These are phyloP conservation scores for Curvularia lunata DNA, from an alignment of 2,329 filamentous ascomycete species.

Conservation along the genomic window DNA sequence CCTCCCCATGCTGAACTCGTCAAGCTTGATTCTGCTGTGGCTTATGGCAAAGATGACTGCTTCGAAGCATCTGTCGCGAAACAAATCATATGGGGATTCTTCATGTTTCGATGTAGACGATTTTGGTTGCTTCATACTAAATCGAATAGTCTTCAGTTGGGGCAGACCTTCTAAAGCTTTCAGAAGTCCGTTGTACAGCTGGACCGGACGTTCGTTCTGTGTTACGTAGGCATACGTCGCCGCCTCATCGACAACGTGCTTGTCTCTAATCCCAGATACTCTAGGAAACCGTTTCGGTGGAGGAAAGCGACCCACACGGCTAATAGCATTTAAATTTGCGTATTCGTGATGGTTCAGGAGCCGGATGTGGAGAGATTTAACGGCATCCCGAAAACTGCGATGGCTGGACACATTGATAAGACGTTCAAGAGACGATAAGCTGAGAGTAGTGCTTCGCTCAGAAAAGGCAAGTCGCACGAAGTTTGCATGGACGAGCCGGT, in stretches of 20 bases:
- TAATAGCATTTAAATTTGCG: slow-evolving; percentile 27
- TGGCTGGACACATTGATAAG: slow-evolving; percentile 28
- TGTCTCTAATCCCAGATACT: slow-evolving; percentile 22
- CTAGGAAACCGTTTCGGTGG: slow-evolving; percentile 39
- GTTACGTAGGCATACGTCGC: slow-evolving; percentile 32
- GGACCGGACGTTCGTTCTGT: slow-evolving; percentile 18
- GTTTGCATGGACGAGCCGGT: slow-evolving; percentile 27
- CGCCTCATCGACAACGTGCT: slow-evolving; percentile 29
- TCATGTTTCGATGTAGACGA: slow-evolving; percentile 15
- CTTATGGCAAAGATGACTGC: slow-evolving; percentile 31
- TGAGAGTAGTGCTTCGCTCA: slow-evolving; percentile 31
- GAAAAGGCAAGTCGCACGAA: slow-evolving; percentile 36
- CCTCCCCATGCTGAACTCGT: slow-evolving; percentile 32
- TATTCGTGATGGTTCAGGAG: slow-evolving; percentile 36
- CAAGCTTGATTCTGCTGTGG: slow-evolving; percentile 25
- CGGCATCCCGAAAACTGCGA: slow-evolving; percentile 22
- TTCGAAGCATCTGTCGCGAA: slow-evolving; percentile 32
- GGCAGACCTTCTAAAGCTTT: slow-evolving; percentile 23
- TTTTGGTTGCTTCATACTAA: slow-evolving; percentile 24
- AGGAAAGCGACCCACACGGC: slow-evolving; percentile 32
- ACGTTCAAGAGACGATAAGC: slow-evolving; percentile 31
- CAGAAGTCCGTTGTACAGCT: slow-evolving; percentile 29
- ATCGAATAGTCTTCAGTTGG: slow-evolving; percentile 28
- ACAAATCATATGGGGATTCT: slow-evolving; percentile 21
- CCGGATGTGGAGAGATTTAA: slow-evolving; percentile 32